Base-by-base conservation (phyloP, 305 asterid species). In the Petunia hybrid region DNA sequence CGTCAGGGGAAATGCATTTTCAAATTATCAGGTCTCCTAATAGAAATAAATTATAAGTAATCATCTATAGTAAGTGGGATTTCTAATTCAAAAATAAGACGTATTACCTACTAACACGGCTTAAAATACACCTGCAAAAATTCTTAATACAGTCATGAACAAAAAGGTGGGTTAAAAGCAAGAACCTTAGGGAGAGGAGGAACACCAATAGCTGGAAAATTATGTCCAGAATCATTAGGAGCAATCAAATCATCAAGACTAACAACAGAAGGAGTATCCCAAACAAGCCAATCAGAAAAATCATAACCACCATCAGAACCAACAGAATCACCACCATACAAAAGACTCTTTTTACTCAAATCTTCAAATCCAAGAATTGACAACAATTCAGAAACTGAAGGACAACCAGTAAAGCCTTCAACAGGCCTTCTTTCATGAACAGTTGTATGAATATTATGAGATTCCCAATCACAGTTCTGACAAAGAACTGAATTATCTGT, bases 401-500 rank as follows among this genome's bases (percentile, higher is more conserved):
- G 98, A 84, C 97, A 92, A 3, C 97, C 99, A 60, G 57, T 57
- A 57, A 93, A 96, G 40, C 94, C 96, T 75, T 96, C 99, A 64
- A 94, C 80, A 61, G 98, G 98, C 60, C 98, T 87, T 42, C 99
- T 92, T 22, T 90, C 95, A 69, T 96, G 99, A 59, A 87, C 39
- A 36, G 87, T 65, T 38, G 89, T 69, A 53, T 39, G 31, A 13
- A 39, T 74, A 2, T 82, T 80, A 82, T 96, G 99, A 3, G 78
- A 79, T 79, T 96, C 98, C 98, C 99, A 94, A 59, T 96, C 99
- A 83, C 98, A 96, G 77, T 93, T 94, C 92, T 94, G 98, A 79
- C 99, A 96, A 39, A 90, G 88, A 56, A 96, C 95, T 4, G 83
- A 83, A 39, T 85, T 83, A 63, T 96, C 94, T 7, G 97, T 86